These are phyloP conservation scores for Backusella tarrabulga DNA, from an alignment of 192 early-diverging fungal species.

Conservation along the genomic window DNA sequence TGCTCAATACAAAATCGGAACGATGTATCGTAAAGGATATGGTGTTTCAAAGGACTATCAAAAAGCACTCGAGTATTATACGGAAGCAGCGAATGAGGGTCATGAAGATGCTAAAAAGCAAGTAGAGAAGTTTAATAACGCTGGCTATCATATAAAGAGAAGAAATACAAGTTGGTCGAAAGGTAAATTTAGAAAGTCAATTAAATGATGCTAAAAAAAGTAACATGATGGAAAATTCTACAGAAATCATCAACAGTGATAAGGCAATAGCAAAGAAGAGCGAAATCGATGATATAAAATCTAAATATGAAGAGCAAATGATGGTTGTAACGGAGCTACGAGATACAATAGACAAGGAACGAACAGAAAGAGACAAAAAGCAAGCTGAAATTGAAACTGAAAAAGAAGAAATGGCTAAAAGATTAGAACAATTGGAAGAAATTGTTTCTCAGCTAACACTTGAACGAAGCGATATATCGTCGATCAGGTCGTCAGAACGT, in stretches of 20 bases:
- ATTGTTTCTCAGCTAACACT: background rate
- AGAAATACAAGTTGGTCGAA: background rate
- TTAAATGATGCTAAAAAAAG: background rate
- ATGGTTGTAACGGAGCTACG: background rate
- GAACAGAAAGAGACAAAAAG: background rate
- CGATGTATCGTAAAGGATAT: constrained; percentile 2
- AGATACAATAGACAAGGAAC: background rate
- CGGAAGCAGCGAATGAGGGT: background rate
- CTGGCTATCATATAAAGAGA: background rate
- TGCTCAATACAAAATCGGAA: background rate
- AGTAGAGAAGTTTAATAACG: background rate
- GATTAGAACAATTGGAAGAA: background rate
- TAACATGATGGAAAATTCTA: background rate
- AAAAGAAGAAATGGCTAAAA: background rate
- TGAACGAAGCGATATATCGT: background rate
- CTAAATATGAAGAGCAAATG: background rate
- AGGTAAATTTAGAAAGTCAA: background rate
- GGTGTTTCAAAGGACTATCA: constrained; percentile 1
- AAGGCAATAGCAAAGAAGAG: background rate
- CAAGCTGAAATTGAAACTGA: background rate
- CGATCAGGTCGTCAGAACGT: background rate
- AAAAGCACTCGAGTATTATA: background rate
- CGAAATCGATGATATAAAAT: background rate
- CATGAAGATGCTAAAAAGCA: background rate
- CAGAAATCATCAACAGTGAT: background rate